A percentile compares a stretch with the other conserved stretches of the same genome.
These are phyloP conservation scores for Plenodomus lindquistii DNA, from an alignment of 2,329 filamentous ascomycete species.

Conservation along the genomic window DNA sequence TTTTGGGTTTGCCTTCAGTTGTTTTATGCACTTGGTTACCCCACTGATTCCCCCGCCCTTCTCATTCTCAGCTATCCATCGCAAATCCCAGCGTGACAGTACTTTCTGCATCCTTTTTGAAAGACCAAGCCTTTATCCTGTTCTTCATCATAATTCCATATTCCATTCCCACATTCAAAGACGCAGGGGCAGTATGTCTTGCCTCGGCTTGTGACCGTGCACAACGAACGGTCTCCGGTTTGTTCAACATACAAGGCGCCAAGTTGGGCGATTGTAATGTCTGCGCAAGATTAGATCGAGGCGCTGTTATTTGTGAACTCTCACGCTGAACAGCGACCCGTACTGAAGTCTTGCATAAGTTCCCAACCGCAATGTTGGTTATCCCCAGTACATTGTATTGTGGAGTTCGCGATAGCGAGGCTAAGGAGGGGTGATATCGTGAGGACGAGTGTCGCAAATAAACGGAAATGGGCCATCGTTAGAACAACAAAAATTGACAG, in stretches of 20 bases:
- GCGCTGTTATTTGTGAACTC: not conserved
- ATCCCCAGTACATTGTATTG: not conserved
- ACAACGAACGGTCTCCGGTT: conserved; percentile 15
- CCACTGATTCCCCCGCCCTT: no score
- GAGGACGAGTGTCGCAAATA: not conserved
- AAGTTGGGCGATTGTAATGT: conserved; percentile 12
- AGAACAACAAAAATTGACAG: not conserved
- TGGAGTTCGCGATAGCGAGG: not conserved
- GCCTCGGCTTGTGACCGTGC: conserved; percentile 3
- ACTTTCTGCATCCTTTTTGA: conserved; percentile 16
- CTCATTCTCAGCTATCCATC: no score
- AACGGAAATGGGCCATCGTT: not conserved
- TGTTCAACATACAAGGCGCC: conserved; percentile 14
- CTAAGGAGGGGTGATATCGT: not conserved
- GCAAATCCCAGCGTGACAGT: conserved; percentile 19
- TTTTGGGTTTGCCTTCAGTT: no score
- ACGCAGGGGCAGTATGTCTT: conserved; percentile 18
- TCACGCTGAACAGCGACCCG: not conserved
- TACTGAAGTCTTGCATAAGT: conserved; percentile 13
- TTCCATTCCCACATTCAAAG: conserved; percentile 22
- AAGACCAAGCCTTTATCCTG: conserved; percentile 3
- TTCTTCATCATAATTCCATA: conserved; percentile 7
- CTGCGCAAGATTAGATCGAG: conserved; percentile 3
- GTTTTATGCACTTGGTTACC: no score
- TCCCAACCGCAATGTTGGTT: conserved; percentile 11